Evolutionary conservation across 345 rosid species (phyloP), one percentile per base, ranked within the genome.

Genomic region (Arabis hirsuta): DNA sequence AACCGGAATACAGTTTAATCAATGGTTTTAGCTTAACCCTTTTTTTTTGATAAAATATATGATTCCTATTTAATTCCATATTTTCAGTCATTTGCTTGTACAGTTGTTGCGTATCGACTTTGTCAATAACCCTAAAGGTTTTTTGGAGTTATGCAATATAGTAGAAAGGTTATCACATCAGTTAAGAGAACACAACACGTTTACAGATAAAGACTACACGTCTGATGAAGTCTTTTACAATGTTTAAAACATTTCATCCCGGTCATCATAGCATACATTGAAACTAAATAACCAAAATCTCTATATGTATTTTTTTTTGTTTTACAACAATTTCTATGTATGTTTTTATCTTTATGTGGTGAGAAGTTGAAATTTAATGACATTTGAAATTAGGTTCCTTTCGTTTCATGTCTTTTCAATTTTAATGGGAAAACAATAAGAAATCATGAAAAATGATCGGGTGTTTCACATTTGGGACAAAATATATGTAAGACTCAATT

Each of bases 71-170:
- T 54, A 57, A 70, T 64, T 72, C 62, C 32, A 32, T 55, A 73
- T 72, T 63, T 63, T 19, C 11, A 72, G 63, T 72, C 31, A 46
- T 54, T 55, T 73, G 14, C 76, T 34, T 44, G 3, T 43, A 72
- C 32, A 29, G 32, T 29, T 29, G 45, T 36, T 63, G 71, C 70
- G 54, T 63, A 22, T 63, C 6, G 47, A 72, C 47, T 63, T 72
- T 72, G 56, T 55, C 48, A 63, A 72, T 14, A 14, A 45, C 47
- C 29, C 7, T 54, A 63, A 72, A 63, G 63, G 64, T 63, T 45
- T 39, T 36, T 50, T 4, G 51, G 50, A 70, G 50, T 69, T 46
- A 9, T 55, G 38, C 65, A 34, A 45, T 20, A 58, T 71, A 27
- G 22, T 12, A 61, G 52, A 71, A 43, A 7, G 60, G 53, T 19